phyloP scores from a whole-genome alignment of 75 land plant genomes.

The Selaginella moellendorffii region DNA sequence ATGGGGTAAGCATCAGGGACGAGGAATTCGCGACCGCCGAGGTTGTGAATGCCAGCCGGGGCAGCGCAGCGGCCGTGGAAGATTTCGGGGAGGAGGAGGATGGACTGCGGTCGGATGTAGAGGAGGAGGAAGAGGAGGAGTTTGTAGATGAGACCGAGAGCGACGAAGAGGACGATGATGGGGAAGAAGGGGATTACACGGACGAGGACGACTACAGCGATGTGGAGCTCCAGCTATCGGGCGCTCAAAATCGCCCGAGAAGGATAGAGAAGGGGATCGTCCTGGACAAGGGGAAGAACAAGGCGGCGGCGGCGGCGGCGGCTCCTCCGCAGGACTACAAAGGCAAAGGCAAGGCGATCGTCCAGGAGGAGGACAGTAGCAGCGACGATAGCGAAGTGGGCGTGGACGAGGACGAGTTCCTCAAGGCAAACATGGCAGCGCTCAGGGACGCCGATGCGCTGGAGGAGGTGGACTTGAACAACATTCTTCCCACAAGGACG shows the following conservation, averaged over 20 bases:
- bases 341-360: neutral
- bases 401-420: neutral
- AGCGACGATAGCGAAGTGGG: neutral
- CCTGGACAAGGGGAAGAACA: too few relatives aligned
- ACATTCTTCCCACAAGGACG: neutral
- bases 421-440: neutral
- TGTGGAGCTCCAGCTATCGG: neutral
- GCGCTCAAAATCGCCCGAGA: too few relatives aligned
- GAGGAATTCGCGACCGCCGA: neutral
- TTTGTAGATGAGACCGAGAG: neutral
- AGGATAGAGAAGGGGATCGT: neutral
- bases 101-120: too few relatives aligned
- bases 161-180: neutral
- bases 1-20: neutral
- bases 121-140: constrained; percentile 2
- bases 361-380: neutral
- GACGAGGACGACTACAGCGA: neutral
- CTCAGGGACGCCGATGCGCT: neutral
- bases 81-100: too few relatives aligned
- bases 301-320: neutral
- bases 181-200: neutral
- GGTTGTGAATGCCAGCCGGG: neutral
- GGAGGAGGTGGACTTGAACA: neutral
- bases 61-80: too few relatives aligned
- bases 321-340: neutral